Percentiles rank a stretch among this genome's conserved stretches.
phyloP scores from a whole-genome alignment of 495 filamentous ascomycete genomes.

The Annulohypoxylon moriforme region DNA sequence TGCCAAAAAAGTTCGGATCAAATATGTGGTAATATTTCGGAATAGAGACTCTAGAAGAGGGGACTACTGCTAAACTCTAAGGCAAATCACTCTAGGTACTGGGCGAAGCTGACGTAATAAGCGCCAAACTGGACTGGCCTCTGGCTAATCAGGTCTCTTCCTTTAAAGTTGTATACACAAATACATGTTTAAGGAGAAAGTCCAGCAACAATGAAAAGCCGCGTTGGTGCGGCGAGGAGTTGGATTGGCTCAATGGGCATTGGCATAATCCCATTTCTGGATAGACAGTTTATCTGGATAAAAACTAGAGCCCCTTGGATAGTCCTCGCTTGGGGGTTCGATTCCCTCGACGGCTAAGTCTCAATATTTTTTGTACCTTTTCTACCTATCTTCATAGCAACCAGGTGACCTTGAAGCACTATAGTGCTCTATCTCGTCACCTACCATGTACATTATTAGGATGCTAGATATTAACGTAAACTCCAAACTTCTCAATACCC shows the following conservation, averaged over 20 bases:
- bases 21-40: too few species aligned
- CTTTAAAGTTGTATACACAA: background rate
- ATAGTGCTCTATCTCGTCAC: background rate
- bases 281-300: background rate
- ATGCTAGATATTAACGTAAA: background rate
- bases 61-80: background rate
- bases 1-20: too few species aligned
- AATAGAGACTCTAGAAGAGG: background rate
- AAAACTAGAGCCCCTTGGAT: background rate
- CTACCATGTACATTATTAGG: background rate
- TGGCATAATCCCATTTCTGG: background rate
- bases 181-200: background rate
- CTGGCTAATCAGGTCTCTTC: background rate
- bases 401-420: background rate
- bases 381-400: background rate
- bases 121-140: background rate
- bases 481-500: background rate
- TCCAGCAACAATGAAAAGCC: background rate
- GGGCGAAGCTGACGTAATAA: background rate
- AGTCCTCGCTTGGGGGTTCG: background rate
- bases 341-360: background rate
- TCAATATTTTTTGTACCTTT: background rate
- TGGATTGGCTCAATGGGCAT: background rate
- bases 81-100: background rate
- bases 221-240: conserved; percentile 1